Evolutionary conservation across 129 eudicot genomes (phyloP).

Genomic region (Flaveria ramosissima): DNA sequence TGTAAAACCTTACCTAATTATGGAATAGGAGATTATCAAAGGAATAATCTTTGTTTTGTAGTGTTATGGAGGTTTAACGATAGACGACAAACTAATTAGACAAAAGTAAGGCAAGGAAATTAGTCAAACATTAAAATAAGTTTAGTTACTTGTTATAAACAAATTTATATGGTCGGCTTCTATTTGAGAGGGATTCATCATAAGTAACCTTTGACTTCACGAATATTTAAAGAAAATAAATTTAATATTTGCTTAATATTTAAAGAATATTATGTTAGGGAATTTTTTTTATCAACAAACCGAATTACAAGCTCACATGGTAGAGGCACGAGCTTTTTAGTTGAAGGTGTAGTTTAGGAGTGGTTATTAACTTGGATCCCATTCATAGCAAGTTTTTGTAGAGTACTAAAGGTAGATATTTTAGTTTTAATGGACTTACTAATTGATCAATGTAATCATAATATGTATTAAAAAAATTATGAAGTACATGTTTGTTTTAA

Average conservation of each 20-base stretch:
- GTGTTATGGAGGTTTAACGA: slow-evolving; percentile 18
- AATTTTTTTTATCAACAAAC: too few species aligned
- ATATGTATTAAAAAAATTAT: too few species aligned
- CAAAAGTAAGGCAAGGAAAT: slow-evolving; percentile 33
- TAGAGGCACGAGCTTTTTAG: too few species aligned
- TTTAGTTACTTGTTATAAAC: slow-evolving; percentile 15
- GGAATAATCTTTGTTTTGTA: not conserved
- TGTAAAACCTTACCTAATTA: not conserved
- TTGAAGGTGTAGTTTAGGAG: too few species aligned
- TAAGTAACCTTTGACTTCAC: slow-evolving; percentile 5
- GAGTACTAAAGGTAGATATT: too few species aligned
- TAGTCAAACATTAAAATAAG: slow-evolving; percentile 35
- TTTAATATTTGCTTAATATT: not conserved
- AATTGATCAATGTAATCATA: too few species aligned
- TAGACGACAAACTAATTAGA: slow-evolving; percentile 38
- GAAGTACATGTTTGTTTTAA: too few species aligned
- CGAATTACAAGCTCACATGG: too few species aligned
- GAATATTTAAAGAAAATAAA: slow-evolving; percentile 7
- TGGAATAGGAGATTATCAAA: not conserved
- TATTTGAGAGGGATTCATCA: slow-evolving; percentile 8
- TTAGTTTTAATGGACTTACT: too few species aligned
- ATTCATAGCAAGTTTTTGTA: too few species aligned
- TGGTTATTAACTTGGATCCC: too few species aligned
- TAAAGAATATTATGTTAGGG: not conserved
- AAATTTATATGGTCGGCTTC: slow-evolving; percentile 20